Evolutionary conservation across 176 grass and related monocot species (phyloP), one percentile per base, ranked within the genome.

Genomic region (Avena atlantica): DNA sequence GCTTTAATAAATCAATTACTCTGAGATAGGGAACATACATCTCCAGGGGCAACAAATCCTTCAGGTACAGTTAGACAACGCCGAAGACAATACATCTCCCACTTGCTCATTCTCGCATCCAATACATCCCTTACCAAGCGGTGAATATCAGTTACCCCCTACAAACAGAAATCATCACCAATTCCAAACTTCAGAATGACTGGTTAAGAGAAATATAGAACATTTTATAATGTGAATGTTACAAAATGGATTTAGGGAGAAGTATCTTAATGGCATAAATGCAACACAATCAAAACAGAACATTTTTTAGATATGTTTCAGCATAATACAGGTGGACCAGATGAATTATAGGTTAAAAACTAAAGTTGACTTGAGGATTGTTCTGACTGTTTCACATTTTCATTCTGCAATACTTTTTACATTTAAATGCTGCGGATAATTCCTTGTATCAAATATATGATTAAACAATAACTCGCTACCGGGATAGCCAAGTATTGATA

Each of bases 71-170:
- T 36, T 12, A 89, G 89, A 74, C 84, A 81, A 12, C 87, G 61
- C 4, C 8, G 12, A 70, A 71, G 42, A 75, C 87, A 92, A 57
- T 84, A 89, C 47, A 24, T 71, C 68, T 92, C 87, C 87, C 91
- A 92, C 24, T 10, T 84, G 60, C 20, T 15, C 84, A 89, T 87
- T 89, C 80, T 86, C 51, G 60, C 64, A 25, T 89, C 81, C 80
- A 92, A 48, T 63, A 80, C 42, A 89, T 83, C 51, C 62, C 25
- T 87, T 37, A 87, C 52, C 11, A 84, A 8, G 55, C 63, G 21
- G 24, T 25, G 81, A 89, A 89, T 67, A 23, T 48, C 23, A 80
- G 62, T 69, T 75, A 92, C 56, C 24, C 91, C 91, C 91, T 92
- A 60, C 29, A 89, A 10, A 83, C 10, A 75, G 86, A 83, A 81